Evolutionary conservation across 163 green algal genomes (phyloP).

Genomic region (Scenedesmus sp.): DNA sequence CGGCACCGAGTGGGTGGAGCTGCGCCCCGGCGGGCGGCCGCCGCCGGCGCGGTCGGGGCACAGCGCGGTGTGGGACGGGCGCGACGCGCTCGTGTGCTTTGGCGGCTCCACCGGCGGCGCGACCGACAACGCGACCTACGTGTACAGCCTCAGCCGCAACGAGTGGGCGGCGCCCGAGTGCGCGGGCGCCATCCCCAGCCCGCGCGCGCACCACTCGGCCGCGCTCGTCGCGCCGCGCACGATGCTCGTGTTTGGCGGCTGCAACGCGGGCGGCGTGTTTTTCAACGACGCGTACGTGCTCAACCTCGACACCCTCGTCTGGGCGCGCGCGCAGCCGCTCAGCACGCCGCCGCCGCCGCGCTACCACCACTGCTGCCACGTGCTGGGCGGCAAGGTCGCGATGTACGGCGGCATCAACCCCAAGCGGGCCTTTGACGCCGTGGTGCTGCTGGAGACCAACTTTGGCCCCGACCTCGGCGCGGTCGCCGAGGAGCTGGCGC

Average conservation of each 20-base stretch:
- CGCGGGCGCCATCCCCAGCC: slow-evolving; percentile 49
- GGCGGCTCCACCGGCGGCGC: slow-evolving; percentile 54
- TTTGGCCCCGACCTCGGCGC: slow-evolving; percentile 47
- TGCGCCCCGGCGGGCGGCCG: slow-evolving; percentile 31
- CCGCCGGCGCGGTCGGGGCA: slow-evolving; percentile 61
- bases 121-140: slow-evolving; percentile 53
- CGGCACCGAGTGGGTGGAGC: slow-evolving; percentile 33
- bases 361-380: slow-evolving; percentile 63
- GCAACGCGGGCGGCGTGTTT: slow-evolving; percentile 51
- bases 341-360: slow-evolving; percentile 60
- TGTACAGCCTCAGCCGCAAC: slow-evolving; percentile 58
- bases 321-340: slow-evolving; percentile 55
- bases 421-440: slow-evolving; percentile 63
- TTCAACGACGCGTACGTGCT: slow-evolving; percentile 64
- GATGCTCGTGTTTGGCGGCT: slow-evolving; percentile 74
- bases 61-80: slow-evolving; percentile 60
- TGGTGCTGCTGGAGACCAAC: slow-evolving; percentile 61
- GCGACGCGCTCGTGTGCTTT: slow-evolving; percentile 65
- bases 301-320: slow-evolving; percentile 59
- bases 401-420: slow-evolving; percentile 73
- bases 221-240: slow-evolving; percentile 47
- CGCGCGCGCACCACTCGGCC: slow-evolving; percentile 64
- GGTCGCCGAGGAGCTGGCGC: slow-evolving; percentile 59
- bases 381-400: slow-evolving; percentile 49
- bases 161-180: slow-evolving; percentile 50